A percentile compares a stretch with the other conserved stretches of the same genome.
Evolutionary conservation across 1,284 basidiomycete species (phyloP).

Genomic region (Sutorius eximius): DNA sequence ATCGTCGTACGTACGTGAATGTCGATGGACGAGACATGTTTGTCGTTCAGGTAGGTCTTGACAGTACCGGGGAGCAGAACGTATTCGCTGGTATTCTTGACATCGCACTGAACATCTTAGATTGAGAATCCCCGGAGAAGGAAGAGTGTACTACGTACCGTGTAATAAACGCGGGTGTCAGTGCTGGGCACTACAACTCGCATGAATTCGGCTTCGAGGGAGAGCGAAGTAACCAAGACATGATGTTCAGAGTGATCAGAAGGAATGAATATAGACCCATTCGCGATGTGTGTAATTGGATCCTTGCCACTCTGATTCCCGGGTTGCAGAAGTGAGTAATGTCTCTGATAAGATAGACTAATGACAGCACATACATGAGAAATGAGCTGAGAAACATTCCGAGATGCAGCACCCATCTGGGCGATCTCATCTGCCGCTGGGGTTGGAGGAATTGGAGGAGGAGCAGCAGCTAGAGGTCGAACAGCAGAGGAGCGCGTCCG

Average conservation of each 20-base stretch:
- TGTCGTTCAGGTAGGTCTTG: conserved; percentile 25
- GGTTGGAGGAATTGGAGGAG: neutral
- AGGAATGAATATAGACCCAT: conserved; percentile 17
- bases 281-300: conserved; percentile 19
- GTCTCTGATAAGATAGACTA: neutral
- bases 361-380: conserved; percentile 6
- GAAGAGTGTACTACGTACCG: conserved; percentile 3
- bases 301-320: conserved; percentile 12
- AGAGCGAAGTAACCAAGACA: conserved; percentile 22
- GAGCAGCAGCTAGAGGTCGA: neutral
- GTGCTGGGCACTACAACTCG: conserved; percentile 21
- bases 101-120: conserved; percentile 15
- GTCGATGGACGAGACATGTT: conserved; percentile 22
- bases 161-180: conserved; percentile 22
- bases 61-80: conserved; percentile 23
- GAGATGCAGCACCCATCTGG: neutral
- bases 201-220: conserved; percentile 22
- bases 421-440: neutral
- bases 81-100: conserved; percentile 22
- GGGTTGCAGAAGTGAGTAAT: neutral
- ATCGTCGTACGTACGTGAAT: conserved; percentile 14
- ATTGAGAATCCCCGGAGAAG: neutral
- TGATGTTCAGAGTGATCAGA: conserved; percentile 17
- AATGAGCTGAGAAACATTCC: conserved; percentile 14
- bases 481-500: neutral